Base-by-base conservation (phyloP, 768 basidiomycete genomes). In the Tylopilus intermedius region DNA sequence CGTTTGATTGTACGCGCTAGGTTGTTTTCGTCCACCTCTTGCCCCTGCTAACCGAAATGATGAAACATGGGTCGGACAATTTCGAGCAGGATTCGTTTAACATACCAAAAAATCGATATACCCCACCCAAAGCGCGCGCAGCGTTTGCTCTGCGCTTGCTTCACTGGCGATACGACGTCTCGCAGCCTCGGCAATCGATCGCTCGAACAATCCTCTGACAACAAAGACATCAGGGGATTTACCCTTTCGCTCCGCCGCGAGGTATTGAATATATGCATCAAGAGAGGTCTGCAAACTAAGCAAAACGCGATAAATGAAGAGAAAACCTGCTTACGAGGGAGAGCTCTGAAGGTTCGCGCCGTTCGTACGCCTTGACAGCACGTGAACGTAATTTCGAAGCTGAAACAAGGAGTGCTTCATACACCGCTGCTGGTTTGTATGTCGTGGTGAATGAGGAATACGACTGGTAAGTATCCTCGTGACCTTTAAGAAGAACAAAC, bases 401-500 rank as follows among this genome's bases (percentile, higher is more conserved):
- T 1, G 79, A 68, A 15, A 95, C 78, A 24, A 97, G 79, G 7
- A 85, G 70, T 0, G 73, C 60, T 62, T 95, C 93, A 64, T 98
- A 98, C 40, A 86, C 78, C n/a, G 77, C 71, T 0, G 84, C 74
- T 13, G 87, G 80, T 60, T 84, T 81, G 67, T 88, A 79, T 50
- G 80, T 79, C 1, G 92, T 90, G 14, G 91, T 90, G 71, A 97
- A 96, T 0, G 85, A 79, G 0, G 94, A 96, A 66, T 95, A 98
- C 2, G 81, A 76, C 61, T 90, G 84, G 51, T 85, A 84, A 0
- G 93, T 94, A 13, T 88, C 81, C 38, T 91, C 90, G 50, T 84
- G 78, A 53, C 81, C 91, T 94, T 60, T n/a, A 26, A 37, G 42
- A 3, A 26, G 11, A n/a, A 37, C 26, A 3, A 11, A 40, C 61